Evolutionary conservation across 768 basidiomycete genomes (phyloP), one percentile per base, ranked within the genome.

Genomic region (Cystofilobasidium bisporidii): DNA sequence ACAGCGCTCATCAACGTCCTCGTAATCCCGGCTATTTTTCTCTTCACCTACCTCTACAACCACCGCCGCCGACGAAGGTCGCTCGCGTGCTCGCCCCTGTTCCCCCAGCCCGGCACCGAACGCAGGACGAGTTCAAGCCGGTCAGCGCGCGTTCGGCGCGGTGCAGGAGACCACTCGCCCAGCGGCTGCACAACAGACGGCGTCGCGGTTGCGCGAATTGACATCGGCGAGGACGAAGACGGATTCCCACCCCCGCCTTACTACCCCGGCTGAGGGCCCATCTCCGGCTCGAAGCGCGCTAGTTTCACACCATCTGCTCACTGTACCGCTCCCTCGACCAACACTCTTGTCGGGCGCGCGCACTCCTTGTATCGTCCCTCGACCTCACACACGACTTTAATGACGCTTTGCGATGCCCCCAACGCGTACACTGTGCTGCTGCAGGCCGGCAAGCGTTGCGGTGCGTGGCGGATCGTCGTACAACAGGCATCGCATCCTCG

Each of bases 1-100:
- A 57, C 67, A 0, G 61, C 61, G 0, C 22, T 63, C 41, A 68
- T 68, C 50, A 68, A 68, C 40, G 32, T 63, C 18, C 61, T 68
- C 30, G 67, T 68, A 17, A 63, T 68, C 22, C 55, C 61, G 15
- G 24, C 50, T 22, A 68, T 68, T 56, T 58, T 58, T 24, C 55
- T 68, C 59, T 36, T 66, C 36, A 60, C 65, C 0, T 66, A 47
- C 55, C 53, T 56, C 28, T 56, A 56, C 30, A 56, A 56, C 53
- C 53, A 56, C 30, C 53, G 30, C 1, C 53, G 53, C 26, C 53
- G 32, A 9, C 53, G 53, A 2, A 9, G 30, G 2, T 56, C 53
- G 26, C 53, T 56, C 30, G 53, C 53, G 14, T 56, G 53, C 28
- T 30, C 53, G 11, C 11, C 53, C 4, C 53, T 56, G 10, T 56